phyloP scores from a whole-genome alignment of 2,329 filamentous ascomycete species.

The Fusarium sp. region DNA sequence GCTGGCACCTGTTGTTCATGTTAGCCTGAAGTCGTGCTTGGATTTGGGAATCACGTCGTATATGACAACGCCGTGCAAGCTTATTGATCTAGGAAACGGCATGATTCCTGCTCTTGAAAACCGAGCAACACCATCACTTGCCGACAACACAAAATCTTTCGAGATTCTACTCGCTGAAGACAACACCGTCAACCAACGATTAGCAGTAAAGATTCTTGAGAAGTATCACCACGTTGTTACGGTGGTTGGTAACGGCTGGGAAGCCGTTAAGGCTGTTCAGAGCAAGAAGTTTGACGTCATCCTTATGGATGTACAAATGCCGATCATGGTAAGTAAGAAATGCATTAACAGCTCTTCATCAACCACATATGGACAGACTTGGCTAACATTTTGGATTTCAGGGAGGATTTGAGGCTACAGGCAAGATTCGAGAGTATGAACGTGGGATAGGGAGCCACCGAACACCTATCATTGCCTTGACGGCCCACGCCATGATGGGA shows the following conservation, averaged over 20 bases:
- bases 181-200: slow-evolving; percentile 95
- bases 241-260: slow-evolving; percentile 93
- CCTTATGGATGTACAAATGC: slow-evolving; percentile 99
- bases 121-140: slow-evolving; percentile 87
- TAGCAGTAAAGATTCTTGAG: slow-evolving; percentile 96
- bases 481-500: slow-evolving; percentile 98
- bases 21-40: slow-evolving; percentile 91
- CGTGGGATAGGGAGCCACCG: slow-evolving; percentile 81
- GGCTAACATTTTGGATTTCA: slow-evolving; percentile 57
- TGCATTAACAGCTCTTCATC: neutral
- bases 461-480: slow-evolving; percentile 96
- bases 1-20: slow-evolving; percentile 87
- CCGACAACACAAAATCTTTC: slow-evolving; percentile 94
- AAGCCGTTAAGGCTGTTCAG: slow-evolving; percentile 93
- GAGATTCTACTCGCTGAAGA: slow-evolving; percentile 96
- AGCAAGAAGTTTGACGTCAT: slow-evolving; percentile 95
- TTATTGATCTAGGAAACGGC: slow-evolving; percentile 94
- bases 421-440: slow-evolving; percentile 96
- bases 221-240: slow-evolving; percentile 95
- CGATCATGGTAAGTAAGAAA: slow-evolving; percentile 82
- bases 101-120: slow-evolving; percentile 97
- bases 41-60: slow-evolving; percentile 98
- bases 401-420: slow-evolving; percentile 97
- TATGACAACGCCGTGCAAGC: slow-evolving; percentile 95
- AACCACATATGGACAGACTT: neutral